phyloP scores from a whole-genome alignment of 331 rosid species.

The Ulmus americana region DNA sequence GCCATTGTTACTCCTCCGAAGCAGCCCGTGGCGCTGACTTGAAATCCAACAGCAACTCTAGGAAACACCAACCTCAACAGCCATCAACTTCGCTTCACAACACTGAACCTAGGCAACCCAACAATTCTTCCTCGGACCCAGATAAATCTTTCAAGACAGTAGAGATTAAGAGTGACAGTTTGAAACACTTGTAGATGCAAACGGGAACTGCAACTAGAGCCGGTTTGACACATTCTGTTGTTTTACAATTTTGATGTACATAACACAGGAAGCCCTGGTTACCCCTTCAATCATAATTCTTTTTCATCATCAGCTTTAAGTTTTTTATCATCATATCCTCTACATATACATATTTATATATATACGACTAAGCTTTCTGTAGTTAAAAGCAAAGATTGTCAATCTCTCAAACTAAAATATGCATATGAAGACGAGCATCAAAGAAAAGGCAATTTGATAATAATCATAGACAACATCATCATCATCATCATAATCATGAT shows the following conservation, averaged over 20 bases:
- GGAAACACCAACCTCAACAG: not conserved
- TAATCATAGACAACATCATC: not conserved
- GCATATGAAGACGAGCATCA: not conserved
- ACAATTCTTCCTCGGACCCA: constrained; percentile 6
- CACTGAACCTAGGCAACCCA: constrained; percentile 27
- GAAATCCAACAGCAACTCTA: constrained; percentile 27
- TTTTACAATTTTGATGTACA: not conserved
- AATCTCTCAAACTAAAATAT: not conserved
- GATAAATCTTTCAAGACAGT: constrained; percentile 18
- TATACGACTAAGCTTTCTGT: not conserved
- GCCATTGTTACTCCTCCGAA: constrained; percentile 63
- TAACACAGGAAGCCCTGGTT: constrained; percentile 3
- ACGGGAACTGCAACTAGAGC: not conserved
- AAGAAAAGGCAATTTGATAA: not conserved
- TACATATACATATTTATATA: not conserved
- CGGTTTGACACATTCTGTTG: too few relatives aligned
- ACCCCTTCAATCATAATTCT: not conserved
- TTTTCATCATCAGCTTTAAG: not conserved
- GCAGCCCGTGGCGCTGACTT: constrained; percentile 38
- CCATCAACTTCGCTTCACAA: constrained; percentile 10
- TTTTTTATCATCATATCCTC: not conserved
- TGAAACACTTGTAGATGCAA: constrained; percentile 4
- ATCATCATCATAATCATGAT: not conserved
- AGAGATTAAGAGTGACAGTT: not conserved
- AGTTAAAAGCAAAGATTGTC: not conserved